Evolutionary conservation across 495 filamentous ascomycete genomes (phyloP).

Genomic region (Poronia punctata): DNA sequence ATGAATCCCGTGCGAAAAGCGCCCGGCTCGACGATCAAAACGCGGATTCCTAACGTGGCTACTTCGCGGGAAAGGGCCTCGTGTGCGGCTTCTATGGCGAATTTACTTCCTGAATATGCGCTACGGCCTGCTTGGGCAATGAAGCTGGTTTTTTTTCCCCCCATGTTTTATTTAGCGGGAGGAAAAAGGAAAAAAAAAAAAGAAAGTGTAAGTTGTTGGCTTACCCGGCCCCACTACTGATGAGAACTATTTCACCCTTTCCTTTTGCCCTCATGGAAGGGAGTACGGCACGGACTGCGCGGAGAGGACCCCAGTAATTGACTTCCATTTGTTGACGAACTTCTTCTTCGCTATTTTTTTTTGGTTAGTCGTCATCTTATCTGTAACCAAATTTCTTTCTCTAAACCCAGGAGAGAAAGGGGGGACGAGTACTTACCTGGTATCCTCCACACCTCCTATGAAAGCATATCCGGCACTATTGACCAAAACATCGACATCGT

Average conservation of each 20-base stretch:
- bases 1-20: slow-evolving; percentile 23
- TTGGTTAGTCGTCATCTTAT: slow-evolving; percentile 8
- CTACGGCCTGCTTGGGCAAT: slow-evolving; percentile 17
- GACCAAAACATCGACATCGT: slow-evolving; percentile 33
- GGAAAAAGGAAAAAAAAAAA: background rate
- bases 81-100: slow-evolving; percentile 32
- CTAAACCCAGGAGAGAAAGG: no score
- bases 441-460: slow-evolving; percentile 29
- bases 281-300: slow-evolving; percentile 34
- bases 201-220: slow-evolving; percentile 27
- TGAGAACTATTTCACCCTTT: slow-evolving; percentile 33
- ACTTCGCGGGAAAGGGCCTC: slow-evolving; percentile 35
- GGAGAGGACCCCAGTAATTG: slow-evolving; percentile 38
- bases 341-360: slow-evolving; percentile 27
- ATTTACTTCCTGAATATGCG: slow-evolving; percentile 38
- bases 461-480: slow-evolving; percentile 31
- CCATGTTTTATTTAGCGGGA: no score
- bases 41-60: slow-evolving; percentile 36
- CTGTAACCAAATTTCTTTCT: slow-evolving; percentile 4
- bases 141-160: slow-evolving; percentile 7
- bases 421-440: slow-evolving; percentile 11
- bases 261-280: slow-evolving; percentile 35
- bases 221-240: slow-evolving; percentile 38
- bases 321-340: slow-evolving; percentile 24
- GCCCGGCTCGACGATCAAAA: slow-evolving; percentile 43